Conservation (phyloP, 2,329 filamentous ascomycete genomes). For the Paramyrothecium roridum region DNA sequence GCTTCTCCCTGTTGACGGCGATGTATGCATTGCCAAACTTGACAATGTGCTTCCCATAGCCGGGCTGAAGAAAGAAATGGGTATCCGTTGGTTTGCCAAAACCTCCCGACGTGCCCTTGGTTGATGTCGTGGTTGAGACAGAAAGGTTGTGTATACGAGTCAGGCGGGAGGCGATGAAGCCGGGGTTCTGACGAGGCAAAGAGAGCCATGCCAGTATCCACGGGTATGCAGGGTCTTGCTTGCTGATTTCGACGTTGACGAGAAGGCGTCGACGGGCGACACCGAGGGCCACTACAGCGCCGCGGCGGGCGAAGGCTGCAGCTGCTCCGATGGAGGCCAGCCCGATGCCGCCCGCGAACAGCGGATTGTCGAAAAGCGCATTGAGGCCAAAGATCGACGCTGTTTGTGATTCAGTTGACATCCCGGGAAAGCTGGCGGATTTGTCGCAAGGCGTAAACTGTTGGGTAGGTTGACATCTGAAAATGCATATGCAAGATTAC, state of each 20-base stretch:
- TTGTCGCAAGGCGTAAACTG: slow-evolving; percentile 13
- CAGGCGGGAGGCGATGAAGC: slow-evolving; percentile 54
- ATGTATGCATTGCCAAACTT: slow-evolving; percentile 87
- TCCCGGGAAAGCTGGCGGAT: slow-evolving; percentile 14
- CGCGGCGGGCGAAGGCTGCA: slow-evolving; percentile 76
- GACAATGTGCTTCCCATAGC: slow-evolving; percentile 84
- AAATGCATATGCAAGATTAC: slow-evolving; percentile 5
- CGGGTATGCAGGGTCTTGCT: slow-evolving; percentile 86
- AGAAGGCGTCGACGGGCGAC: slow-evolving; percentile 81
- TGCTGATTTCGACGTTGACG: slow-evolving; percentile 93
- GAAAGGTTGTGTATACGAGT: slow-evolving; percentile 60
- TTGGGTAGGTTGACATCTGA: slow-evolving; percentile 5
- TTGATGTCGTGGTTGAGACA: slow-evolving; percentile 57
- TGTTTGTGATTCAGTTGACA: slow-evolving; percentile 25
- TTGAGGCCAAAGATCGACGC: slow-evolving; percentile 45
- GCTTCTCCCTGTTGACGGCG: slow-evolving; percentile 80
- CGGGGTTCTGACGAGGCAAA: slow-evolving; percentile 65
- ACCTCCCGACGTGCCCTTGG: slow-evolving; percentile 48
- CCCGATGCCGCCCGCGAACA: slow-evolving; percentile 75
- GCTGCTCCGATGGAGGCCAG: slow-evolving; percentile 84
- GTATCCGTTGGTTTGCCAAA: slow-evolving; percentile 67
- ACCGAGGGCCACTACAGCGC: slow-evolving; percentile 66
- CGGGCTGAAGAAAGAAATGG: slow-evolving; percentile 84
- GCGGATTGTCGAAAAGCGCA: slow-evolving; percentile 60
- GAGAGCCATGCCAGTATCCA: slow-evolving; percentile 97